These are phyloP conservation scores for Cryomyces minteri DNA, from an alignment of 495 filamentous ascomycete species.

Conservation along the genomic window DNA sequence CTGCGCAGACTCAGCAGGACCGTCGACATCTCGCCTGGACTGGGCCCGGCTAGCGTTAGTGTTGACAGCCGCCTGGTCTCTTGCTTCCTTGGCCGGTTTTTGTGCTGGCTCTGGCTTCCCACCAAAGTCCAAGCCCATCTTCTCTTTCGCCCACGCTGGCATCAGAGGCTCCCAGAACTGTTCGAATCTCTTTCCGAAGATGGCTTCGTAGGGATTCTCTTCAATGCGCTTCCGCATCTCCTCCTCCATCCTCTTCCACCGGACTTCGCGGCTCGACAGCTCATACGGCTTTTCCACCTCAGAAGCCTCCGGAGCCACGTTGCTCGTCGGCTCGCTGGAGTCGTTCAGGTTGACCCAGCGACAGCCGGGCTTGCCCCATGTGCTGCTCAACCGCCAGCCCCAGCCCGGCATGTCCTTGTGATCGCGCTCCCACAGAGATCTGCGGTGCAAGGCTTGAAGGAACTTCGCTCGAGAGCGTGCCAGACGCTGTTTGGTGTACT, in stretches of 20 bases:
- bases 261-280: constrained; percentile 5
- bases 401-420: neutral
- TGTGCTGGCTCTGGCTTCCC: neutral
- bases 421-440: neutral
- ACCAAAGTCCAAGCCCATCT: too few species aligned
- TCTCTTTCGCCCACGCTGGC: neutral
- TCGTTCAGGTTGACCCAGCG: neutral
- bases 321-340: neutral
- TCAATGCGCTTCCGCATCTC: constrained; percentile 8
- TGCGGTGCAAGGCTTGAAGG: neutral
- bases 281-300: neutral
- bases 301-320: neutral
- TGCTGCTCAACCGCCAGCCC: neutral
- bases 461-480: neutral
- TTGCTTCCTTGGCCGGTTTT: neutral
- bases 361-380: neutral
- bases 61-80: neutral
- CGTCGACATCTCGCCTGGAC: constrained; percentile 1
- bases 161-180: constrained; percentile 8
- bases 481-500: neutral
- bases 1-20: constrained; percentile 1
- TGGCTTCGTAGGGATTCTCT: constrained; percentile 9
- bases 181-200: constrained; percentile 10
- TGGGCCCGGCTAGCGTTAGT: constrained; percentile 4
- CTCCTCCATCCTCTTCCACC: constrained; percentile 11